Evolutionary conservation across 2,329 filamentous ascomycete species (phyloP).

Genomic region (Intubia oerlemansii): DNA sequence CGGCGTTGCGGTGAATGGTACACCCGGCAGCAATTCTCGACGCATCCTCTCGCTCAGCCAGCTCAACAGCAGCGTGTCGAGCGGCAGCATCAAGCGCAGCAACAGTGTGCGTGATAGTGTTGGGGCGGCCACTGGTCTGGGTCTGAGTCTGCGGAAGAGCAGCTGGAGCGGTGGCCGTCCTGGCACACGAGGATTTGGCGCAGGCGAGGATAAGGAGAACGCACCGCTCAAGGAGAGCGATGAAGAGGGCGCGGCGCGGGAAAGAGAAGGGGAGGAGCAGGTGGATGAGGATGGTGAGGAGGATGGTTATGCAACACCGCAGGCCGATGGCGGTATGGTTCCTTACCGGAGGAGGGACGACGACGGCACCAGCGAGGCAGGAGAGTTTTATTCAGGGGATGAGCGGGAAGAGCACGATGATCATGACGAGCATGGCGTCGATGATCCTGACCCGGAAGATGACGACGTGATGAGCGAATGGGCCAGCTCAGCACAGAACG

Average conservation of each 20-base stretch:
- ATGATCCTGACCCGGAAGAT: too few relatives aligned
- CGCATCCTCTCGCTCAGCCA: slow-evolving; percentile 83
- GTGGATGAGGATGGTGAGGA: slow-evolving; percentile 1
- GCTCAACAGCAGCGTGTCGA: slow-evolving; percentile 54
- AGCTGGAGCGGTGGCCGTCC: slow-evolving; percentile 40
- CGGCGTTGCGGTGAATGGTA: slow-evolving; percentile 2
- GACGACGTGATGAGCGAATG: slow-evolving; percentile 21
- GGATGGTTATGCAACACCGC: slow-evolving; percentile 4
- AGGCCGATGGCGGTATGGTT: slow-evolving; percentile 4
- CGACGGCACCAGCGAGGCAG: slow-evolving; percentile 12
- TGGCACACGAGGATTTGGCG: not conserved
- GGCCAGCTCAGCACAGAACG: slow-evolving; percentile 14
- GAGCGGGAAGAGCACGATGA: too few relatives aligned
- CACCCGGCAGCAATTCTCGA: slow-evolving; percentile 32
- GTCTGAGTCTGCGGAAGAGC: slow-evolving; percentile 34
- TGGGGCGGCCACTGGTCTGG: slow-evolving; percentile 18
- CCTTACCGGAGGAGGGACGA: slow-evolving; percentile 1
- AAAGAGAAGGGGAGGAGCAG: too few relatives aligned
- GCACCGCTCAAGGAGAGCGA: slow-evolving; percentile 33
- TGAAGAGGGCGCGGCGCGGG: slow-evolving; percentile 31
- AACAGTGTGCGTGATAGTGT: slow-evolving; percentile 51
- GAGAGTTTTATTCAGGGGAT: slow-evolving; percentile 14
- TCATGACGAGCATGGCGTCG: too few relatives aligned
- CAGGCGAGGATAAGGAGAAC: slow-evolving; percentile 14
- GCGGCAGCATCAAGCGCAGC: slow-evolving; percentile 48